Evolutionary conservation across 2,329 filamentous ascomycete genomes (phyloP), one percentile per base, ranked within the genome.

Genomic region (Fusarium duplospermum): DNA sequence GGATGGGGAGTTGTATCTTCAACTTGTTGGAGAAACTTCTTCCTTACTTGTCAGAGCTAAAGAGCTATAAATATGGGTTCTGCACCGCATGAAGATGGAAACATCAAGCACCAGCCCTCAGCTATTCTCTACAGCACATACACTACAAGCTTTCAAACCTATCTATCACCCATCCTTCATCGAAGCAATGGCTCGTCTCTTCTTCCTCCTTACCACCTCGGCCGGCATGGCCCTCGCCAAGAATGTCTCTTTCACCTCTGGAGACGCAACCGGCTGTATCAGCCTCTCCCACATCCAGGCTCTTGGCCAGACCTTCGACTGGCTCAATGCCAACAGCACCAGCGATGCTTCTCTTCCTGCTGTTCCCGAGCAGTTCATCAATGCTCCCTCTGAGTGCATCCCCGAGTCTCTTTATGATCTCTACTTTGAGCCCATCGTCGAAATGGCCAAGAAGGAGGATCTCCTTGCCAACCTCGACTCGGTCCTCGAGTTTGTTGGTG

Each of bases 341-440:
- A n/a, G 54, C 35, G 45, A 38, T 13, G 14, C 22, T 31, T 10
- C 50, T 24, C 29, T 72, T 13, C 70, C 70, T 1, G 36, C 29
- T 20, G 65, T 72, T 10, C 70, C 70, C 4, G 22, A 24, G 16
- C 33, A 27, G 13, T 69, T 65, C 35, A 27, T 72, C 22, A 61
- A 72, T 33, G 40, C 62, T 20, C 70, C 70, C 20, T 60, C 58
- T 4, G 69, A 59, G 7, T 72, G 70, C 4, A 61, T 72, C 7
- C 70, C 70, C 0, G 65, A 72, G 33, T 69, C 69, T 2, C 70
- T 72, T 29, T 72, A 54, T 18, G 69, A 72, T 24, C 18, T 63
- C 31, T 72, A 72, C 62, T 72, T 72, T 22, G 69, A 72, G 38
- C 65, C 69, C 38, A 62, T 72, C 18, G 70, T 72, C 9, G 65